These are phyloP conservation scores for Heliocybe sulcata DNA, from an alignment of 1,284 basidiomycete genomes.

Conservation along the genomic window DNA sequence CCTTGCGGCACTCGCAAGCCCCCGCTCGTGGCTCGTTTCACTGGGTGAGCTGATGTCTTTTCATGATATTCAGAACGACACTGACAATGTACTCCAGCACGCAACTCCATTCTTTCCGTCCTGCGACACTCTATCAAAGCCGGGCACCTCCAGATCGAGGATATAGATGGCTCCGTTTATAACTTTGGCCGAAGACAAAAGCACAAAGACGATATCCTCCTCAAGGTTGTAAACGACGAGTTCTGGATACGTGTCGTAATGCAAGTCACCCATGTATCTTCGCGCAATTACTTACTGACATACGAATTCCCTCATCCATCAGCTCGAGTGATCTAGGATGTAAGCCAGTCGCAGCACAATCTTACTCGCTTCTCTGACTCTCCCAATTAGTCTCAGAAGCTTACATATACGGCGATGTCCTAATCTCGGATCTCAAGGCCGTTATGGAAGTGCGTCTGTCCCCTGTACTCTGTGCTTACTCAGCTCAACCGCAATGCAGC, in stretches of 20 bases:
- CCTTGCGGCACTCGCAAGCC: neutral
- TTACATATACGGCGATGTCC: conserved; percentile 79
- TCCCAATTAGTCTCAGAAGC: conserved; percentile 70
- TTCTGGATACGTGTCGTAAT: conserved; percentile 78
- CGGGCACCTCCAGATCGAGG: conserved; percentile 58
- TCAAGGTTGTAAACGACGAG: conserved; percentile 60
- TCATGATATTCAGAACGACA: too few relatives aligned
- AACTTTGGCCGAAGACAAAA: conserved; percentile 44
- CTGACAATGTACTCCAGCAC: conserved; percentile 31
- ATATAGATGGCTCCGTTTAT: conserved; percentile 41
- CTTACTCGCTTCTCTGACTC: conserved; percentile 8
- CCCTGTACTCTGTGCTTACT: conserved; percentile 6
- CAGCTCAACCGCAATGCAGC: too few relatives aligned
- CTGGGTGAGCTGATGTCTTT: conserved; percentile 11
- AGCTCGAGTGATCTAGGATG: conserved; percentile 71
- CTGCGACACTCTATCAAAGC: conserved; percentile 49
- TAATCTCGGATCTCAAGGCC: conserved; percentile 56
- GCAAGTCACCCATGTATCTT: conserved; percentile 29
- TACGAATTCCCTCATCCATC: conserved; percentile 1
- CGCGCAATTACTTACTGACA: conserved; percentile 12
- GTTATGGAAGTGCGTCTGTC: conserved; percentile 66
- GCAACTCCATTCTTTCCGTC: conserved; percentile 53
- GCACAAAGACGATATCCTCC: conserved; percentile 48
- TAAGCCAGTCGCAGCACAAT: conserved; percentile 26
- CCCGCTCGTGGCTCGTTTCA: conserved; percentile 11